Percentiles rank a stretch among this genome's conserved stretches.
phyloP scores from a whole-genome alignment of 2,329 filamentous ascomycete genomes.

The Nigrospora sphaerica region DNA sequence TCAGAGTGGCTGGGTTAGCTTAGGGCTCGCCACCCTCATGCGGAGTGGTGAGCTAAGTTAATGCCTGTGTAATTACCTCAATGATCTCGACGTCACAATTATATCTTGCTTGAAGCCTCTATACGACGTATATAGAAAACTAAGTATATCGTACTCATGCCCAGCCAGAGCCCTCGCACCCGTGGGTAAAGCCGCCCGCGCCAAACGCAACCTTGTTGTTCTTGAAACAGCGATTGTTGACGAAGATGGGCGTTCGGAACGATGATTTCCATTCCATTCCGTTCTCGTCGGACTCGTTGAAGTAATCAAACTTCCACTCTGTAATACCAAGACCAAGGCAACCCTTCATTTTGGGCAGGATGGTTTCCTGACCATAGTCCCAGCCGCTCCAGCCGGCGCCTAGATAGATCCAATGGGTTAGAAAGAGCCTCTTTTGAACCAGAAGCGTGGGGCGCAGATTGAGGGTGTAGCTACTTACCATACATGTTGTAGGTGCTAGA shows the following conservation, averaged over 20 bases:
- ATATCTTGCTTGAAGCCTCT: too few species aligned
- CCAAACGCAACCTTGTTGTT: slow-evolving; percentile 5
- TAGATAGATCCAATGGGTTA: not conserved
- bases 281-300: not conserved
- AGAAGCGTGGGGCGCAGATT: not conserved
- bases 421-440: slow-evolving; percentile 11
- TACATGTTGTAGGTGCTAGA: not conserved
- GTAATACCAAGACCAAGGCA: slow-evolving; percentile 3
- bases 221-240: slow-evolving; percentile 1
- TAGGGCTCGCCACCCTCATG: too few species aligned
- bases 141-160: too few species aligned
- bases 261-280: slow-evolving; percentile 3
- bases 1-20: too few species aligned
- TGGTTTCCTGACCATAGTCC: slow-evolving; percentile 1
- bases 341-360: slow-evolving; percentile 6
- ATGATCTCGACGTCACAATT: too few species aligned
- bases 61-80: too few species aligned
- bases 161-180: too few species aligned
- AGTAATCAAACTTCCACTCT: slow-evolving; percentile 5
- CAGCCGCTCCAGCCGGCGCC: not conserved
- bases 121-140: too few species aligned
- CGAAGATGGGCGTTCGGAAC: slow-evolving; percentile 2
- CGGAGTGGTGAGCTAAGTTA: too few species aligned
- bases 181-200: not conserved
- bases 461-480: not conserved